phyloP scores from a whole-genome alignment of 225 moss, liverwort and hornwort species.

The Marchantia polymorpha region DNA sequence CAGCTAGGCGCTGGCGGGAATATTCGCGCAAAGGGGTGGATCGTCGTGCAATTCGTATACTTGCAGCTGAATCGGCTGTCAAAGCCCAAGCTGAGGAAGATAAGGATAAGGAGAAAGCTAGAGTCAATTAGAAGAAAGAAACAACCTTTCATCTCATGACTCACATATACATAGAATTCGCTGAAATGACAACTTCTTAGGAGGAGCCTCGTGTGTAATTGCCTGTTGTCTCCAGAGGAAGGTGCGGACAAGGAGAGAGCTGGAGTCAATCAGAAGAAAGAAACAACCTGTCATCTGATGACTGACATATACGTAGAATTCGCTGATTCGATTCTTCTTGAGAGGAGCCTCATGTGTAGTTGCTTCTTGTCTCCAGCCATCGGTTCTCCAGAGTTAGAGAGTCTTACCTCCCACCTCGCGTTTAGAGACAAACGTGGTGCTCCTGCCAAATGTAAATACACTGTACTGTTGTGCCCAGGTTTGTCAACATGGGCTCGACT shows the following conservation, averaged over 20 bases:
- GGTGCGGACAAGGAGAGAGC: slow-evolving; percentile 36
- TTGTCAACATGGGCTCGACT: background rate
- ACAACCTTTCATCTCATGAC: background rate
- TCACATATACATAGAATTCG: background rate
- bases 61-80: slow-evolving; percentile 34
- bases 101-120: slow-evolving; percentile 33
- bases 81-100: slow-evolving; percentile 45
- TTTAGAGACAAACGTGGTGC: background rate
- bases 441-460: slow-evolving; percentile 2
- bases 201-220: background rate
- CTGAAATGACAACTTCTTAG: background rate
- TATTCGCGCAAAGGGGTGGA: slow-evolving; percentile 70
- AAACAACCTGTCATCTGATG: background rate
- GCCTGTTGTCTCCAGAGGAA: slow-evolving; percentile 20
- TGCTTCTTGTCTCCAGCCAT: background rate
- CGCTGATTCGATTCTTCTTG: background rate
- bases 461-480: too few species aligned
- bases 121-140: slow-evolving; percentile 12
- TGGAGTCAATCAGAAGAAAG: slow-evolving; percentile 18
- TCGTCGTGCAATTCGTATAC: slow-evolving; percentile 49
- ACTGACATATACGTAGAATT: background rate
- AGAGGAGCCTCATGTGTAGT: background rate
- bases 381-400: background rate
- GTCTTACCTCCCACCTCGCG: background rate
- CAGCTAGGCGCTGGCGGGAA: slow-evolving; percentile 91